Conservation (phyloP, 2,329 filamentous ascomycete species). For the Curvularia hawaiiensis region DNA sequence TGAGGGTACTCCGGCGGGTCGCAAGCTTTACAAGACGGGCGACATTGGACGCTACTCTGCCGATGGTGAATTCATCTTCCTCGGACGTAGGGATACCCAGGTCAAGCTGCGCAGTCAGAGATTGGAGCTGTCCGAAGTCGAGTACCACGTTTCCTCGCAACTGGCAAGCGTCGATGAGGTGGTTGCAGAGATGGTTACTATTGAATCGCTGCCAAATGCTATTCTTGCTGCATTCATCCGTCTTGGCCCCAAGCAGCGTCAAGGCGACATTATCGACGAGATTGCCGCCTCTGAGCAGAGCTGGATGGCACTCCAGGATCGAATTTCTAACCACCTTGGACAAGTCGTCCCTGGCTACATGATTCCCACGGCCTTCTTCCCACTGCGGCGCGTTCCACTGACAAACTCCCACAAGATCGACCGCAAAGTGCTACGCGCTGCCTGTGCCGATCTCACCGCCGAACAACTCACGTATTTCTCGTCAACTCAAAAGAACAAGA, state of each 20-base stretch:
- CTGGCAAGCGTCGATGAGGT: neutral
- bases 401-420: conserved; percentile 47
- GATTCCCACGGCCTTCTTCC: conserved; percentile 47
- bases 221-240: neutral
- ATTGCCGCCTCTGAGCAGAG: neutral
- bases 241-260: neutral
- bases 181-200: neutral
- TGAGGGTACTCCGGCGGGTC: neutral
- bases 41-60: conserved; percentile 11
- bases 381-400: conserved; percentile 41
- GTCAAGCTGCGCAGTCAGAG: conserved; percentile 1
- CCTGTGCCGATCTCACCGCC: conserved; percentile 23
- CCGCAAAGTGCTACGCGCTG: conserved; percentile 25
- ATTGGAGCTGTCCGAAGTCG: neutral
- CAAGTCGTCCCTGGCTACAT: conserved; percentile 39
- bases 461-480: too few species aligned
- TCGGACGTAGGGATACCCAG: conserved; percentile 20
- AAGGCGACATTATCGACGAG: neutral
- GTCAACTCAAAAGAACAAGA: neutral
- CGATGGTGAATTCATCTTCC: conserved; percentile 14
- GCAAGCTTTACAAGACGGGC: conserved; percentile 15
- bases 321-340: neutral
- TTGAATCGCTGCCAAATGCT: neutral
- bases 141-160: neutral
- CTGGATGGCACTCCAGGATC: conserved; percentile 2